These are phyloP conservation scores for Ostreobium quekettii DNA, from an alignment of 139 green algal genomes.

Conservation along the genomic window DNA sequence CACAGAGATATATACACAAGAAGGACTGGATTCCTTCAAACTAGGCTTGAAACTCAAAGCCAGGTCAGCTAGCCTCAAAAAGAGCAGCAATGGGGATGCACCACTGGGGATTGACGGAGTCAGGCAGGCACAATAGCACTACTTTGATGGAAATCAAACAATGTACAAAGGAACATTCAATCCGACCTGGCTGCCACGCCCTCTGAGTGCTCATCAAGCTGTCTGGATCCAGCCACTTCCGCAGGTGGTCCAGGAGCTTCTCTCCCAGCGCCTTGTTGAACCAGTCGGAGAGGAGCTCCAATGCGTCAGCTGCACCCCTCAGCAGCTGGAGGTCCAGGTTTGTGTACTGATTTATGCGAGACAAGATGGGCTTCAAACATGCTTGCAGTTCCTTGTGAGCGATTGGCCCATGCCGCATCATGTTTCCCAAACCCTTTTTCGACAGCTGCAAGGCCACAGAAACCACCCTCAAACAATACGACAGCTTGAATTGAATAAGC, in stretches of 20 bases:
- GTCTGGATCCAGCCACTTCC: slow-evolving; percentile 77
- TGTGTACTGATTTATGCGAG: slow-evolving; percentile 5
- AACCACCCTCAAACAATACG: no score
- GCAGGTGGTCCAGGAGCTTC: slow-evolving; percentile 89
- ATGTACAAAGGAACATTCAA: no score
- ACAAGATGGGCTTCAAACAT: slow-evolving; percentile 11
- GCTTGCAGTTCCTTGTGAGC: not conserved
- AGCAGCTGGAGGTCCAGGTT: slow-evolving; percentile 18
- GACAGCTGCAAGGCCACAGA: no score
- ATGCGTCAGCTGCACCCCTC: slow-evolving; percentile 33
- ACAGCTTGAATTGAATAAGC: no score
- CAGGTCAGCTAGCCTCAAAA: no score
- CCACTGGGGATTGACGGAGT: no score
- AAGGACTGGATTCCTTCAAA: no score
- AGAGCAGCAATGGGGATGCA: no score
- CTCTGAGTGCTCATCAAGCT: slow-evolving; percentile 1
- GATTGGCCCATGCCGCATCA: not conserved
- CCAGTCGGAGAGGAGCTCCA: slow-evolving; percentile 76
- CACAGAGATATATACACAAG: no score
- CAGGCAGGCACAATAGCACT: no score
- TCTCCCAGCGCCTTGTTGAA: slow-evolving; percentile 94
- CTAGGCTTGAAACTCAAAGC: no score
- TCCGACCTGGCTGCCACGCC: slow-evolving; percentile 5
- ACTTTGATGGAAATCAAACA: no score
- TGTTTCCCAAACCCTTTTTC: not conserved